phyloP scores from a whole-genome alignment of 495 filamentous ascomycete species.

The Hyaloscypha finlandica region DNA sequence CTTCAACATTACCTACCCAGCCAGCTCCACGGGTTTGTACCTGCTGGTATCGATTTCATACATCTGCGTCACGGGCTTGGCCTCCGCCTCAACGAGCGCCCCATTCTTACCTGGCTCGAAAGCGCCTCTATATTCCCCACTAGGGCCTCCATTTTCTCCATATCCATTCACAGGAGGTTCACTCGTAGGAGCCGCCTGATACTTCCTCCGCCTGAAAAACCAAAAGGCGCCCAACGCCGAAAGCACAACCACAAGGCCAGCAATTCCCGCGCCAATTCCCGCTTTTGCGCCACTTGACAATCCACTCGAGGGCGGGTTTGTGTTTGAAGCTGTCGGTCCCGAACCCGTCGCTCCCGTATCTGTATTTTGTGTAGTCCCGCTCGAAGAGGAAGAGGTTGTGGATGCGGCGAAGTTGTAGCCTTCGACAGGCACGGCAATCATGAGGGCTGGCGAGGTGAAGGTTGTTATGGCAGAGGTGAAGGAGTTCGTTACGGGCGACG shows the following conservation, averaged over 20 bases:
- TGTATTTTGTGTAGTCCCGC: too few species aligned
- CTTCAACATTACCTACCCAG: neutral
- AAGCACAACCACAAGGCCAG: neutral
- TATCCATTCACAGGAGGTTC: neutral
- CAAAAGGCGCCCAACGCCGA: neutral
- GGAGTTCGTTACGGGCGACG: constrained; percentile 4
- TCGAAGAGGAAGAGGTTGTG: neutral
- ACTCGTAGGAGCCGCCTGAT: neutral
- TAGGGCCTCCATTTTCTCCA: neutral
- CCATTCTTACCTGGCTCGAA: neutral
- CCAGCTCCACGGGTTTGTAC: neutral
- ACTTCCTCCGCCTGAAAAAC: neutral
- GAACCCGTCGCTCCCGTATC: too few species aligned
- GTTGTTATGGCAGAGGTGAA: constrained; percentile 4
- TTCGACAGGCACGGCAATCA: constrained; percentile 13
- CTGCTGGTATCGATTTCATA: neutral
- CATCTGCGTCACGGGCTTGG: neutral
- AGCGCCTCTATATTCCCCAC: neutral
- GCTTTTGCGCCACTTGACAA: constrained; percentile 7
- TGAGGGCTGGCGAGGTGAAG: neutral
- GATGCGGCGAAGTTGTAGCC: constrained; percentile 11
- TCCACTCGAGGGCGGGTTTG: neutral
- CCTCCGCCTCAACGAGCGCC: neutral
- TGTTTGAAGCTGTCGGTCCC: neutral
- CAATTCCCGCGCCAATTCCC: constrained; percentile 5